Evolutionary conservation across 805 yeast genomes (phyloP), one percentile per base, ranked within the genome.

Genomic region (Hanseniaspora singularis): DNA sequence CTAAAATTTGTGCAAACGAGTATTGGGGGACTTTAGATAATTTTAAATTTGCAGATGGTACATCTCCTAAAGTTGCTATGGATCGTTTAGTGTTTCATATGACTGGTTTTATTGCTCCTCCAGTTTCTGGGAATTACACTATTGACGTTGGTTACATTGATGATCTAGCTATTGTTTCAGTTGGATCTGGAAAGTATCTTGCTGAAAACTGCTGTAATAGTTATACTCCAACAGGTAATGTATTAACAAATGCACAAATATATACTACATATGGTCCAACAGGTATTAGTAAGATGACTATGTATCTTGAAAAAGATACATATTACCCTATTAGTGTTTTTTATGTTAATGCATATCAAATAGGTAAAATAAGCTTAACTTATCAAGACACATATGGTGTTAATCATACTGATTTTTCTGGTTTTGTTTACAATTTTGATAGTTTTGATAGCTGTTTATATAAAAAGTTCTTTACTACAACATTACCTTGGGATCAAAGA

Each of bases 321-420:
- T 56, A 53, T 40, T 62, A 61, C 46, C 66, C 65, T 11, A 38
- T 59, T 2, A 53, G 59, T 50, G 40, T 60, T 22, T 53, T 56
- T n/a, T 56, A 46, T 28, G 49, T 51, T 18, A 61, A 61, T 39
- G 46, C 50, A 30, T 49, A 41, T n/a, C 46, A 40, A 36, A 40
- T 48, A 5, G 56, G 52, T 22, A 47, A 47, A 11, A 33, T 55
- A 24, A 44, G 40, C 9, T 46, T 56, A 16, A 34, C 50, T 7
- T 53, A 54, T 30, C 47, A 47, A 1, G 50, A 49, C 22, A 62
- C 63, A 2, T 49, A 33, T 31, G 58, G 58, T 14, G 47, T 37
- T 10, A 32, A 24, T 5, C 50, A 49, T 40, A 40, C 9, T 19
- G 30, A 20, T n/a, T 40, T 40, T 31, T 24, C 26, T 4, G 37